Percentiles rank a stretch among this genome's conserved stretches.
phyloP scores from a whole-genome alignment of 2,329 filamentous ascomycete genomes.

The Ustulina deusta region DNA sequence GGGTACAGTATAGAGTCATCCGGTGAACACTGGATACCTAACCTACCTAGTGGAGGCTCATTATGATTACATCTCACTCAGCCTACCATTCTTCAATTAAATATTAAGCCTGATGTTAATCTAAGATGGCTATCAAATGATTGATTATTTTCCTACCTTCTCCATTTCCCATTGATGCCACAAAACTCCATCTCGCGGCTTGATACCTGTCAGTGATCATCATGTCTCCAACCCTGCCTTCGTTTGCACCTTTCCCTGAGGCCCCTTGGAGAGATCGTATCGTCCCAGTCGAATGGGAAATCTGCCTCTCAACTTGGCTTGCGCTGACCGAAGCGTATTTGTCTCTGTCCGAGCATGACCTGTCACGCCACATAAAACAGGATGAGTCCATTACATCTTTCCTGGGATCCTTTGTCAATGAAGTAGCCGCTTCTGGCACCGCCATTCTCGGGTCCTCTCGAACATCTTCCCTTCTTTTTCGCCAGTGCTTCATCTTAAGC shows the following conservation, averaged over 20 bases:
- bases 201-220: slow-evolving; percentile 46
- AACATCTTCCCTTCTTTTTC: slow-evolving; percentile 64
- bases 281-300: slow-evolving; percentile 78
- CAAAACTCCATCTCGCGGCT: not conserved
- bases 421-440: slow-evolving; percentile 59
- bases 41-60: slow-evolving; percentile 25
- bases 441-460: slow-evolving; percentile 52
- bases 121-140: not conserved
- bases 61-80: slow-evolving; percentile 29
- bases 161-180: not conserved
- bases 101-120: not conserved
- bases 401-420: slow-evolving; percentile 73
- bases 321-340: slow-evolving; percentile 75
- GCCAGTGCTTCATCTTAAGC: slow-evolving; percentile 72
- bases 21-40: slow-evolving; percentile 38
- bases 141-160: not conserved
- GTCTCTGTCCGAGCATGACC: slow-evolving; percentile 66
- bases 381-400: slow-evolving; percentile 73
- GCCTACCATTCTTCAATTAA: not conserved
- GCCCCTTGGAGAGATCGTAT: slow-evolving; percentile 74
- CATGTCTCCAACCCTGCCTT: slow-evolving; percentile 68
- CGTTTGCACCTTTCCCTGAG: slow-evolving; percentile 82
- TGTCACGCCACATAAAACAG: slow-evolving; percentile 62
- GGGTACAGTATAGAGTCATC: slow-evolving; percentile 41
- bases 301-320: slow-evolving; percentile 81